Conservation (phyloP, 345 rosid species). For the Turnera subulata region DNA sequence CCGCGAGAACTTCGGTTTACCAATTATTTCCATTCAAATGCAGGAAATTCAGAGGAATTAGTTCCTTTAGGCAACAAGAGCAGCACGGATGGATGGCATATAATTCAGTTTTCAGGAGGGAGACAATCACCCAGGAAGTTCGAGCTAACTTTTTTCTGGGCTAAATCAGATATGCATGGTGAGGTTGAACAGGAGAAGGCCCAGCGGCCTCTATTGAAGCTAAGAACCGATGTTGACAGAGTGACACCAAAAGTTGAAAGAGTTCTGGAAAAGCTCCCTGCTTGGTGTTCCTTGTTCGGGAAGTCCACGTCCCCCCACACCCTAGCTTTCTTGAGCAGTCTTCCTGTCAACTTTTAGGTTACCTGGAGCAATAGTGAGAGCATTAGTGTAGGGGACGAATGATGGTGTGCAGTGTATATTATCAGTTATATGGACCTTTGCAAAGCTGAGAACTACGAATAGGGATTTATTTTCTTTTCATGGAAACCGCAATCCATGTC, state of each 20-base stretch:
- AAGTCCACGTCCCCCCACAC: slow-evolving; percentile 77
- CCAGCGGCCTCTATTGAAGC: slow-evolving; percentile 54
- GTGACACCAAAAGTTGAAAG: slow-evolving; percentile 54
- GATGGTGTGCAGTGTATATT: too few species aligned
- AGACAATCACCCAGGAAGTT: slow-evolving; percentile 55
- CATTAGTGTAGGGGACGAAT: too few species aligned
- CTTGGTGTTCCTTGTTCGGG: slow-evolving; percentile 79
- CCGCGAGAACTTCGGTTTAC: too few species aligned
- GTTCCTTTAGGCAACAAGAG: slow-evolving; percentile 50
- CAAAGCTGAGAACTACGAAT: too few species aligned
- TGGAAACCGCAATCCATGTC: too few species aligned
- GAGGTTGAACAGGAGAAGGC: slow-evolving; percentile 13
- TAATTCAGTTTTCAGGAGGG: slow-evolving; percentile 81
- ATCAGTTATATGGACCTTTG: too few species aligned
- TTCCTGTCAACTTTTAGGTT: slow-evolving; percentile 47
- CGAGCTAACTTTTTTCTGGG: slow-evolving; percentile 50
- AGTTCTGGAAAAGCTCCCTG: slow-evolving; percentile 57
- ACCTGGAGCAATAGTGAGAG: too few species aligned
- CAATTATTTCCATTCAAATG: too few species aligned
- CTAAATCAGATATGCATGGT: slow-evolving; percentile 20
- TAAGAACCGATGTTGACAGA: slow-evolving; percentile 64
- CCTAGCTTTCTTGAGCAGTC: slow-evolving; percentile 57
- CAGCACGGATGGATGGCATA: slow-evolving; percentile 69
- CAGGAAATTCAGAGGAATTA: slow-evolving; percentile 50
- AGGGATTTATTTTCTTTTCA: too few species aligned